Evolutionary conservation across 805 yeast species (phyloP), one percentile per base, ranked within the genome.

Genomic region (Candida piceae): DNA sequence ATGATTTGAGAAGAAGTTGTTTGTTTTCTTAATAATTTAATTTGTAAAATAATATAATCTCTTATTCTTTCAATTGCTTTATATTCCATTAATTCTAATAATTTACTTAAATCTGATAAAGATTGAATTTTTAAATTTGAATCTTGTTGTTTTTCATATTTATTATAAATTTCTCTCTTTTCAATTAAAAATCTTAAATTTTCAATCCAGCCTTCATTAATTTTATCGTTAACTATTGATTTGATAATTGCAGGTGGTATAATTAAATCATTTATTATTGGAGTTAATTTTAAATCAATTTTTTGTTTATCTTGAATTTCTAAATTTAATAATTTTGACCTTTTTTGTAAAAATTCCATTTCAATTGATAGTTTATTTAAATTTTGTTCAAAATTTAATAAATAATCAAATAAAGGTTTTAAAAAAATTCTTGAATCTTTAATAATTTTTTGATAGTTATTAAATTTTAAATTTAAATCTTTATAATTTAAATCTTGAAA

Each of bases 1-100:
- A 89, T 66, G 1, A 69, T 67, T 52, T 87, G 96, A 0, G 95
- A 80, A 9, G 90, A 76, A 0, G 69, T 62, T 13, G 80, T 76
- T 3, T 74, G 71, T n/a, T 66, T 68, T 38, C 97, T 68, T 16
- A 93, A 59, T n/a, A 58, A 52, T 45, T 84, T 81, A 39, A 93
- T 81, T 44, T 79, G 75, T 6, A 60, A 48, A 2, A 86, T 76
- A 21, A 88, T 60, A 52, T 63, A 81, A 54, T 81, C 83, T 42
- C 94, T 72, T 3, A 85, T 76, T 38, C 95, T 69, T 54, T 89
- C 96, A 2, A 85, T 58, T 1, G 85, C 76, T 49, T 84, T 80
- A 16, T 63, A 54, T 31, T 73, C 72, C 36, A 88, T 58, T n/a
- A 72, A 56, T 1, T 68, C 65, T n/a, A 83, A 70, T 65, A 23